Conservation (phyloP, 106 monocot species). For the Platanthera zijinensis region DNA sequence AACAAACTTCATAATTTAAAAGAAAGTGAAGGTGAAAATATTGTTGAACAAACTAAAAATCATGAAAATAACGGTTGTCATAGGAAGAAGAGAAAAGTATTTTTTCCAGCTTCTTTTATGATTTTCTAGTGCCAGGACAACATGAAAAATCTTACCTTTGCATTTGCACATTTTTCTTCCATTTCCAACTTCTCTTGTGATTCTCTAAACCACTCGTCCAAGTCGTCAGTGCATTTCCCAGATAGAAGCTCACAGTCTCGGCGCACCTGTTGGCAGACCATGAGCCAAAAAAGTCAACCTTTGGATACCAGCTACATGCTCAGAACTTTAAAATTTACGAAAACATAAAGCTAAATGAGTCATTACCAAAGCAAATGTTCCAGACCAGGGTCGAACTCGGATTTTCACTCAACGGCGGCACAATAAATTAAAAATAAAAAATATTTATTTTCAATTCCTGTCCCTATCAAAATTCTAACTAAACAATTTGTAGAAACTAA, state of each 20-base stretch:
- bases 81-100: neutral
- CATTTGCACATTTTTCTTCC: slow-evolving; percentile 29
- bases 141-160: slow-evolving; percentile 43
- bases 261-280: slow-evolving; percentile 43
- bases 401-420: too few species aligned
- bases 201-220: slow-evolving; percentile 18
- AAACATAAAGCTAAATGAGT: neutral
- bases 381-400: neutral
- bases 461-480: too few species aligned
- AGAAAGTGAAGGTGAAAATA: neutral
- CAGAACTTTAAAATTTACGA: neutral
- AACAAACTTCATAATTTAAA: neutral
- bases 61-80: neutral
- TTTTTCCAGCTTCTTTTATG: neutral
- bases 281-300: neutral
- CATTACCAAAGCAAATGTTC: neutral
- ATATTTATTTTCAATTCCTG: too few species aligned
- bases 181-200: slow-evolving; percentile 28
- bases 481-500: too few species aligned
- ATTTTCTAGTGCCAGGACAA: neutral
- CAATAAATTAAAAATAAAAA: too few species aligned
- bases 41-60: neutral
- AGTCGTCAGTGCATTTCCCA: slow-evolving; percentile 17
- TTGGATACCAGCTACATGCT: neutral
- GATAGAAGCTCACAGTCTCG: slow-evolving; percentile 48